Conservation (phyloP, 805 yeast species). For the Wickerhamiella nectarea region DNA sequence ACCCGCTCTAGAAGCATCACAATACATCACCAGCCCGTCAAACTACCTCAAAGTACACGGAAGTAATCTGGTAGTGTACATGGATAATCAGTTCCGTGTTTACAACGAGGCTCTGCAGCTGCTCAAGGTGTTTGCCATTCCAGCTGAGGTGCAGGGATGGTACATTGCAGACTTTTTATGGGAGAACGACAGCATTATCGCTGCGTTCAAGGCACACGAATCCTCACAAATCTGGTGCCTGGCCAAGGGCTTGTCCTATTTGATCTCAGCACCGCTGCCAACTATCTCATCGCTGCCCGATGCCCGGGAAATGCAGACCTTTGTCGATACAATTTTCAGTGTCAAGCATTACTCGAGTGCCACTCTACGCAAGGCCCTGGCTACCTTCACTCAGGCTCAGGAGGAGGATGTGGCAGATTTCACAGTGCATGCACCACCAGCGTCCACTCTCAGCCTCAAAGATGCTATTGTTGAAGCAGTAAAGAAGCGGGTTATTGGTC, state of each 20-base stretch:
- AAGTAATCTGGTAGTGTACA: conserved; percentile 8
- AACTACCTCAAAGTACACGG: conserved; percentile 9
- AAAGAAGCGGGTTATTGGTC: not conserved
- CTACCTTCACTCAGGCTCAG: not conserved
- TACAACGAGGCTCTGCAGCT: conserved; percentile 6
- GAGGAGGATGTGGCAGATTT: conserved; percentile 4
- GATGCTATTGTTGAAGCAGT: conserved; percentile 1
- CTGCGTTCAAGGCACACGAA: conserved; percentile 13
- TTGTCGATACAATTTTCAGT: conserved; percentile 8
- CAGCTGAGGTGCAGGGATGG: not conserved
- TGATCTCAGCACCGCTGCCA: conserved; percentile 1
- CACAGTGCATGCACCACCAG: conserved; percentile 4
- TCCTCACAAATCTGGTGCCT: conserved; percentile 7
- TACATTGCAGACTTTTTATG: conserved; percentile 3
- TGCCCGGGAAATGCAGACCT: conserved; percentile 7
- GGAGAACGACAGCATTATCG: conserved; percentile 4
- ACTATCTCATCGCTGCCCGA: conserved; percentile 10
- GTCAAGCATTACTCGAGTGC: conserved; percentile 4
- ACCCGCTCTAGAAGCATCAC: not conserved
- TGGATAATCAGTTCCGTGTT: conserved; percentile 3
- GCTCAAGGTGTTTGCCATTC: not conserved
- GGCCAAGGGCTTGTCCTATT: not conserved
- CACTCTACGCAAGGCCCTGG: conserved; percentile 9
- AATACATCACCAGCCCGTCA: conserved; percentile 10
- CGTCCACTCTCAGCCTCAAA: conserved; percentile 1